Evolutionary conservation across 805 yeast species (phyloP), one percentile per base, ranked within the genome.

Genomic region (Lipomyces anomalus): DNA sequence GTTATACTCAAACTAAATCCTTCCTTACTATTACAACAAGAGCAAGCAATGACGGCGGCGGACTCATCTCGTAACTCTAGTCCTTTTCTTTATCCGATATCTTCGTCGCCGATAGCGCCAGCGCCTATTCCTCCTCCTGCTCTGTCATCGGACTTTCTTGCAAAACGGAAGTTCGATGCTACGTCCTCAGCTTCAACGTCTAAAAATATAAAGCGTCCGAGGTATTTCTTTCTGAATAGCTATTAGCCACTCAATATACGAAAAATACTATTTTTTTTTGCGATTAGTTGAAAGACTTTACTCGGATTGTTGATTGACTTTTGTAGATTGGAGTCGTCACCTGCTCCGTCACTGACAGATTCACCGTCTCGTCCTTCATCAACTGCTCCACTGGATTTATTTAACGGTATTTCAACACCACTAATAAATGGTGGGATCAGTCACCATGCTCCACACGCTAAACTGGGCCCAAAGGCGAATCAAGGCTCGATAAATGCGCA

Each of bases 401-500:
- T n/a, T n/a, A n/a, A n/a, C 13, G 32, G 32, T 28, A 28, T 13
- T 11, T 28, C 13, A 9, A 28, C 32, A 28, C 32, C 32, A 13
- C n/a, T n/a, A n/a, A n/a, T n/a, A n/a, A n/a, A n/a, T n/a, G n/a
- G n/a, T 23, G 40, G 26, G 4, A 33, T 40, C 13, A 33, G 40
- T 11, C 53, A 49, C 16, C 53, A 46, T 30, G 53, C 52, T 6
- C 28, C 51, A 20, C 53, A 50, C 37, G 38, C 55, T 17, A 50
- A 49, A 18, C 46, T 52, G 3, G 56, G 55, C 13, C 55, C 63
- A n/a, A 61, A 60, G 26, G 57, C 62, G 18, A 52, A 48, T 29
- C 50, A 49, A 22, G 58, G 57, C 18, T 53, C 58, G 2, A 65
- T 65, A 9, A 66, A 66, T 43, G 68, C 68, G 28, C 50, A 59